Percentiles rank a stretch among this genome's conserved stretches.
Conservation (phyloP, 2,329 filamentous ascomycete species). For the Aureobasidium sp. region DNA sequence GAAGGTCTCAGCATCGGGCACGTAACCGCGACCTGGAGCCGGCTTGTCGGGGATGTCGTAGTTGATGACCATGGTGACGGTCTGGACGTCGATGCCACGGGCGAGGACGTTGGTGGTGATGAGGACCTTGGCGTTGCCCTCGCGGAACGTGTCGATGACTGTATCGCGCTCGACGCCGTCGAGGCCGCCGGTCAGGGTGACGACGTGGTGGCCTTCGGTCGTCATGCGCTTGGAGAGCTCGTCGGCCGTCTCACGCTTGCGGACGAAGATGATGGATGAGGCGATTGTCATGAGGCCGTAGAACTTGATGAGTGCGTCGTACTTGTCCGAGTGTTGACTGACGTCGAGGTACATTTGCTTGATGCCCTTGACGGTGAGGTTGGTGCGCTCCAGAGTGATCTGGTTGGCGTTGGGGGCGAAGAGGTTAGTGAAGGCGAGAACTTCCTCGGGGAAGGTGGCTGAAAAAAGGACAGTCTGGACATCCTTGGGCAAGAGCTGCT, state of each 20-base stretch:
- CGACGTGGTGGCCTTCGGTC: slow-evolving; percentile 82
- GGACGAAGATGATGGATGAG: slow-evolving; percentile 96
- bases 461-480: slow-evolving; percentile 94
- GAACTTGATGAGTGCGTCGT: slow-evolving; percentile 78
- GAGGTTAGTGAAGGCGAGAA: slow-evolving; percentile 70
- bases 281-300: slow-evolving; percentile 95
- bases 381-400: slow-evolving; percentile 76
- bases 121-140: slow-evolving; percentile 82
- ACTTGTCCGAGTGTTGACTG: slow-evolving; percentile 71
- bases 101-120: slow-evolving; percentile 96
- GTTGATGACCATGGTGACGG: slow-evolving; percentile 97
- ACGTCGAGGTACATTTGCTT: slow-evolving; percentile 98
- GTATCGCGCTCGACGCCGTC: slow-evolving; percentile 76
- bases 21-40: slow-evolving; percentile 35
- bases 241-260: slow-evolving; percentile 76
- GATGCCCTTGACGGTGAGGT: slow-evolving; percentile 93
- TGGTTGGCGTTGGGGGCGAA: slow-evolving; percentile 83
- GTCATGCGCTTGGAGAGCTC: slow-evolving; percentile 82
- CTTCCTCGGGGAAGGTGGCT: slow-evolving; percentile 81
- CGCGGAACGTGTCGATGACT: slow-evolving; percentile 79
- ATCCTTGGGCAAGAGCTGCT: slow-evolving; percentile 61
- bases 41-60: slow-evolving; percentile 54
- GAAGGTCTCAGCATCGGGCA: slow-evolving; percentile 77
- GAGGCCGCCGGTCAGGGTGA: slow-evolving; percentile 77
- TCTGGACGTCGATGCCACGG: slow-evolving; percentile 85